phyloP scores from a whole-genome alignment of 805 yeast genomes.

The Tetrapisispora arboricola region DNA sequence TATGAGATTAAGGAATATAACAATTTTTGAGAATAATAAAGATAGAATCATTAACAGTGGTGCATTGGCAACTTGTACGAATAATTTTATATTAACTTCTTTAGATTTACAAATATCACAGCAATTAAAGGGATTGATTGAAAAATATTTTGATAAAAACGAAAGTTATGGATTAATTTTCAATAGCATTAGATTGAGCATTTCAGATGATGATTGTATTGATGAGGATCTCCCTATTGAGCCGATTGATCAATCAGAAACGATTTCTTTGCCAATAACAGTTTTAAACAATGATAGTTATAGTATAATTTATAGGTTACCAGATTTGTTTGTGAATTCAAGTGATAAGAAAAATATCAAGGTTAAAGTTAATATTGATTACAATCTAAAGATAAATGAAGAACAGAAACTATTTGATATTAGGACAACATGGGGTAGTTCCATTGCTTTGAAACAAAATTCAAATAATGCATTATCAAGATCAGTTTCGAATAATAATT shows the following conservation, averaged over 20 bases:
- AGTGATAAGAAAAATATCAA: not conserved
- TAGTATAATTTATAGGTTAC: constrained; percentile 20
- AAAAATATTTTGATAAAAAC: constrained; percentile 4
- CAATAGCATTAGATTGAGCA: constrained; percentile 5
- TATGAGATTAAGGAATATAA: constrained; percentile 24
- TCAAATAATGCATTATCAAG: not conserved
- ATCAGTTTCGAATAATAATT: not conserved
- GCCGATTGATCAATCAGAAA: constrained; percentile 12
- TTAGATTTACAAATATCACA: constrained; percentile 27
- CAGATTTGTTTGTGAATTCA: constrained; percentile 9
- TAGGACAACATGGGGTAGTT: constrained; percentile 26
- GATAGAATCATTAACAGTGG: constrained; percentile 2
- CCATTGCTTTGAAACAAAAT: constrained; percentile 20
- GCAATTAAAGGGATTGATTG: constrained; percentile 14
- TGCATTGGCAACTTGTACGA: constrained; percentile 6
- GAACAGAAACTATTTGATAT: constrained; percentile 9
- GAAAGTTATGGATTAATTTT: constrained; percentile 1
- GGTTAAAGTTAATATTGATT: constrained; percentile 15
- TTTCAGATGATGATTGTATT: constrained; percentile 6
- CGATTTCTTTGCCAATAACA: constrained; percentile 15
- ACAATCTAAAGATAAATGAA: constrained; percentile 9
- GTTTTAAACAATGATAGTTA: constrained; percentile 18
- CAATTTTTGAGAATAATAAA: constrained; percentile 1
- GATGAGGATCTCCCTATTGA: constrained; percentile 5
- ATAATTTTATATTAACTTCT: constrained; percentile 21